These are phyloP conservation scores for Beauveria varroae DNA, from an alignment of 2,329 filamentous ascomycete genomes.

Conservation along the genomic window DNA sequence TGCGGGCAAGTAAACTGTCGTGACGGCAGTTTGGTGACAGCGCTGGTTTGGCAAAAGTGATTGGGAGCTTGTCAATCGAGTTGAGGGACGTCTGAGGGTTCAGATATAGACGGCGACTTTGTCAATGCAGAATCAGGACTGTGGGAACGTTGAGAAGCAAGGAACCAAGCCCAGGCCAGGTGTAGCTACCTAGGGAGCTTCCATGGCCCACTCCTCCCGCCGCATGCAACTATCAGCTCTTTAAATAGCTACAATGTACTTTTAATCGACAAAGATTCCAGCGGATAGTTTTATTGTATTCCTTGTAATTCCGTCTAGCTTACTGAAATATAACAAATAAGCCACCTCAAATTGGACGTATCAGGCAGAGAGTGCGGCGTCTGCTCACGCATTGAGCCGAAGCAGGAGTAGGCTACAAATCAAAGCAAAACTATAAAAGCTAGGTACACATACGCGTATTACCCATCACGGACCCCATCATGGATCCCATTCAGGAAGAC, in stretches of 20 bases:
- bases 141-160: not conserved
- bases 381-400: no score
- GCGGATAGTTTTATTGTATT: no score
- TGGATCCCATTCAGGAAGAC: not conserved
- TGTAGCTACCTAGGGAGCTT: not conserved
- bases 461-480: not conserved
- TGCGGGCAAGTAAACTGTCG: not conserved
- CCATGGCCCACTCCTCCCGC: no score
- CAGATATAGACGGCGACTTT: not conserved
- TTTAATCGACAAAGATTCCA: no score
- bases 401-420: no score
- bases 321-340: no score
- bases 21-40: not conserved
- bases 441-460: not conserved
- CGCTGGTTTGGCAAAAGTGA: not conserved
- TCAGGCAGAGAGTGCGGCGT: no score
- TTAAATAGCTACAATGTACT: no score
- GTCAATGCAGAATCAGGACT: not conserved
- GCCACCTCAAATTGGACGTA: no score
- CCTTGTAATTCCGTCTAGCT: no score
- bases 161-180: not conserved
- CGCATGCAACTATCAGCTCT: no score
- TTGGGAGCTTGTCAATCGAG: not conserved
- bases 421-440: not conserved
- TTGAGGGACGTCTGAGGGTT: not conserved